Evolutionary conservation across 23 red algal genomes (phyloP), one percentile per base, ranked within the genome.

Genomic region (Chondrus crispus): DNA sequence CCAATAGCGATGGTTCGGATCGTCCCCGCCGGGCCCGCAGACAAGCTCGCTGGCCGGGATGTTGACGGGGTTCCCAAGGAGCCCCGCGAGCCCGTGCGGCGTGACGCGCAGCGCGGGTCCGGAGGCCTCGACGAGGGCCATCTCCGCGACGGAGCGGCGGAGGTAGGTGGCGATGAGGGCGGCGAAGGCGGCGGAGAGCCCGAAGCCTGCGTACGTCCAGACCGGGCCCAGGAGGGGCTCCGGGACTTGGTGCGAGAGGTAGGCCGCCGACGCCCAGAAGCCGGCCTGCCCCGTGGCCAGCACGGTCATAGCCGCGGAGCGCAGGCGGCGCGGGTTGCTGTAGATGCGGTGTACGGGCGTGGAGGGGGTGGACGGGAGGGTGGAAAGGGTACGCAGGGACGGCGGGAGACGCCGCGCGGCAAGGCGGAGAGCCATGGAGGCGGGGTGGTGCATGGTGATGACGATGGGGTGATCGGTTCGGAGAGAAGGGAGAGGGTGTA

Each of bases 231-330:
- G 62, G 22, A 90, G 24, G 43, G 87, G 87, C 87, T 90, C 87
- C 19, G 74, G 73, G 4, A 69, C 74, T 22, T 75, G 72, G 8
- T 79, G 47, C 39, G 87, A 69, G 53, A 80, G 72, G 28, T 53
- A 49, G 29, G 87, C 54, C 29, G 74, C 72, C 14, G 39, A 40
- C 7, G 71, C 74, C 87, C 87, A 90, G 74, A 90, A 90, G 8
- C 72, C 53, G 12, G 86, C 86, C 87, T 90, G 87, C 3, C 69
- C 69, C 22, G 60, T 49, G n/a, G 87, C 87, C 48, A 90, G 37
- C 30, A 36, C 55, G 33, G 87, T 78, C 53, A 90, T 58, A 36
- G 71, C 87, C 39, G 62, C 50, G 53, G 72, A 53, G 41, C 74
- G 71, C 3, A 90, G 58, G 12, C 87, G 87, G 28, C 87, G 87